Base-by-base conservation (phyloP, 2,329 filamentous ascomycete genomes). In the Ophiostoma sp. region DNA sequence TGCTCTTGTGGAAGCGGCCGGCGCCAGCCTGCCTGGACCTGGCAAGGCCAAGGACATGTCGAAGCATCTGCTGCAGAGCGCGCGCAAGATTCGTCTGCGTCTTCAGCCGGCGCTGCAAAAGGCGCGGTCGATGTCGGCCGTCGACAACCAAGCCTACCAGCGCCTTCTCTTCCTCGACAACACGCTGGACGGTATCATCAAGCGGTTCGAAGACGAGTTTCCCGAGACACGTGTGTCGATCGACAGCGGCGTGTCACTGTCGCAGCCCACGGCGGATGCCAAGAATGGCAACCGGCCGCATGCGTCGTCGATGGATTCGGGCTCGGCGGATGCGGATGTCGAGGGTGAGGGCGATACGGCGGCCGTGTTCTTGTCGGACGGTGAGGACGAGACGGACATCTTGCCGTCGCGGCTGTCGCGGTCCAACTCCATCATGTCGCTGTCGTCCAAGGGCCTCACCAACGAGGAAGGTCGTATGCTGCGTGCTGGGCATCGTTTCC, bases 161-260 rank as follows among this genome's bases (percentile, higher is more conserved):
- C 92, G 92, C 68, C 88, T 98, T 25, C 85, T 92, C 59, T 97
- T 97, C 87, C 88, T 99, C 39, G 94, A 98, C 78, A 87, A 92
- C 75, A 98, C 96, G 0, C 86, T 99, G 11, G 88, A 94, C 78
- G 91, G 92, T 77, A 98, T 98, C 83, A 98, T 98, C 79, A 91
- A 93, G 80, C 92, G 96, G 36, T 99, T 98, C 80, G 96, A 98
- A 81, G 93, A 97, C 80, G 95, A 98, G 81, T 98, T 94, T 78
- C 96, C 96, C 0, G 95, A 98, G 79, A 97, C 93, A 0, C 90
- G 93, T 48, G 85, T 84, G 72, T 78, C 78, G 17, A 76, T 76
- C 11, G 79, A 81, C 69, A 78, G 79, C 48, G 78, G 78, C 25
- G 75, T 78, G 4, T 80, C 79, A 1, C 73, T 78, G n/a, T 76